Evolutionary conservation across 495 filamentous ascomycete genomes (phyloP), one percentile per base, ranked within the genome.

Genomic region (Penicillium paradoxum): DNA sequence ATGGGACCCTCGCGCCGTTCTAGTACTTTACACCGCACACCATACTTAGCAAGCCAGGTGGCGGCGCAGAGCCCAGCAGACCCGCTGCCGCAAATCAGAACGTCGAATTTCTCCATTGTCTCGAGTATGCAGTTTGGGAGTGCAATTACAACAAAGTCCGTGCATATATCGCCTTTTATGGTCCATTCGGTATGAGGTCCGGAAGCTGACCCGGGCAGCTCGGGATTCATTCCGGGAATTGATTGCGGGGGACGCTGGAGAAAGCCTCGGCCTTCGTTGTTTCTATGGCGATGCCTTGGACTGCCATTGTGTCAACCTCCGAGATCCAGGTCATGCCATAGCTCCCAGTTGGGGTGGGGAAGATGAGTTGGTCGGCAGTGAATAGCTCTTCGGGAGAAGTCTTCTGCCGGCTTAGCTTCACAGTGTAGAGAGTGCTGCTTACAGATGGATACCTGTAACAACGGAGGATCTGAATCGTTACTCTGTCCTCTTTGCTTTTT

Each of bases 11-110:
- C 56, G 4, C 83, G 79, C 0, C 75, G 73, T 55, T 90, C 87
- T 9, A 89, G 66, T 51, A 90, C 78, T 54, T 75, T 81, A 71
- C 77, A 86, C 41, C 65, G 69, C 54, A 88, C 72, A 33, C 78
- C 77, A 59, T 76, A 80, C 7, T 76, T 76, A 13, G 86, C 72
- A 27, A 90, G 81, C 80, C 83, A 88, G 25, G 81, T 75, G 6
- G 81, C 85, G 13, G 85, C 83, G 53, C 80, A 82, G 53, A 88
- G 76, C 21, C 86, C 86, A 13, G 86, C 86, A 2, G 85, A 87
- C 13, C 86, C 85, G 50, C 76, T 79, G 54, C 86, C 85, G 47
- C 76, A 73, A 53, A 90, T 86, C 4, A 90, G 64, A 32, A 89
- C 81, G 53, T 70, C 69, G 46, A 67, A 49, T 59, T 68, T 66